These are phyloP conservation scores for Trichophyton simii DNA, from an alignment of 2,329 filamentous ascomycete genomes.

Conservation along the genomic window DNA sequence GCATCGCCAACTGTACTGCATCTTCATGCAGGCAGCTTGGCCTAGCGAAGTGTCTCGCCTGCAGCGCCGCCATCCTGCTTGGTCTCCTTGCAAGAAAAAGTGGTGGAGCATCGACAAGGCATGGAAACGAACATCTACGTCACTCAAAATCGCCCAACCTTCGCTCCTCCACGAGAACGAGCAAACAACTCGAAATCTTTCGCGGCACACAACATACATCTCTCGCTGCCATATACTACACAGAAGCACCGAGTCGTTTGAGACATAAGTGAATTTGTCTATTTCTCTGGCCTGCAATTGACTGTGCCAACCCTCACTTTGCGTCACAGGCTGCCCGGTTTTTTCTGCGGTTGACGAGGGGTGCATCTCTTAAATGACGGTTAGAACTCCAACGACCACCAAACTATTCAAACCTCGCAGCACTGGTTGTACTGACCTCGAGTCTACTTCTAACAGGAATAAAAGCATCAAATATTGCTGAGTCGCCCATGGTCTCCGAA, in stretches of 20 bases:
- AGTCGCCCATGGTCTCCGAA: conserved; percentile 1
- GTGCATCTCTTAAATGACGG: not conserved
- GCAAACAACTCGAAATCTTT: not conserved
- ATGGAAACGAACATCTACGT: not conserved
- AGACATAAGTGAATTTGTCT: not conserved
- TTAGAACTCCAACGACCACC: not conserved
- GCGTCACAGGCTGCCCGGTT: not conserved
- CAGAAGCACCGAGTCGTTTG: not conserved
- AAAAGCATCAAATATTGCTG: not conserved
- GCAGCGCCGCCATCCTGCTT: not conserved
- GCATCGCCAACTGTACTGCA: too few relatives aligned
- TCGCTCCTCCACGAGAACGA: not conserved
- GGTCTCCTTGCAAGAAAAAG: not conserved
- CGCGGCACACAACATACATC: not conserved
- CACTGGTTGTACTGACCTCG: not conserved
- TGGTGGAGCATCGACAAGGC: not conserved
- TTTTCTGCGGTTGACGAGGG: not conserved
- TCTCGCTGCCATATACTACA: not conserved
- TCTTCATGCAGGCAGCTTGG: not conserved
- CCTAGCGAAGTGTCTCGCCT: not conserved
- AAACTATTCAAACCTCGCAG: not conserved
- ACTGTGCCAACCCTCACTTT: not conserved
- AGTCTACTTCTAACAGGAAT: not conserved
- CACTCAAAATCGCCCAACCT: not conserved
- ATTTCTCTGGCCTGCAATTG: not conserved